phyloP scores from a whole-genome alignment of 176 grass and related monocot species.

The Olyra latifolia region DNA sequence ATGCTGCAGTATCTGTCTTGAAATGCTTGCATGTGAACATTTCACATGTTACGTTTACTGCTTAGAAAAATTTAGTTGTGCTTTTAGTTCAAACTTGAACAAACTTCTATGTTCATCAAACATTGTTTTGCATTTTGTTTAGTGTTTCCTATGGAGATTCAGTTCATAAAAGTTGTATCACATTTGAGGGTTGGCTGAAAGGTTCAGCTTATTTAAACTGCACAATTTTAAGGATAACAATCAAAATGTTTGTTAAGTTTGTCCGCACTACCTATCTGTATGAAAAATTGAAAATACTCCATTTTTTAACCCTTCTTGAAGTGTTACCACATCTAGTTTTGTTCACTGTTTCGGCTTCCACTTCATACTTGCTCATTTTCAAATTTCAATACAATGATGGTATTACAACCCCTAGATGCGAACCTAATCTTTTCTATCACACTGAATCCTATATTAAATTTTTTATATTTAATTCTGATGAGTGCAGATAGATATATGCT shows the following conservation, averaged over 20 bases:
- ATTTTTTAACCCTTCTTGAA: background rate
- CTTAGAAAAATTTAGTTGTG: background rate
- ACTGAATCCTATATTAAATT: background rate
- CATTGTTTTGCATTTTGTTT: background rate
- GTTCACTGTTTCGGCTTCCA: constrained; percentile 3
- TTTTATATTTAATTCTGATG: background rate
- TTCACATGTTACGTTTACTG: background rate
- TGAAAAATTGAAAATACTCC: background rate
- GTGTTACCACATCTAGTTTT: background rate
- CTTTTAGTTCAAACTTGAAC: background rate
- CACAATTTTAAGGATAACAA: background rate
- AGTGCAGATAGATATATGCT: background rate
- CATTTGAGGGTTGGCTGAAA: background rate
- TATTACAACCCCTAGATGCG: background rate
- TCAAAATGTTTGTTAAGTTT: background rate
- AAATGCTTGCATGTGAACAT: background rate
- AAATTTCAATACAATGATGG: background rate
- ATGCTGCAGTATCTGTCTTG: background rate
- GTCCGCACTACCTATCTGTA: background rate
- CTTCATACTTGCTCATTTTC: constrained; percentile 3
- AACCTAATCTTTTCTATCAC: background rate
- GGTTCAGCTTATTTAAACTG: background rate
- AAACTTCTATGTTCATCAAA: background rate
- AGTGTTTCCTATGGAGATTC: background rate
- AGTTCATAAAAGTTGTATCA: background rate